Evolutionary conservation across 176 grass and related monocot species (phyloP).

Genomic region (Cocos nucifera): DNA sequence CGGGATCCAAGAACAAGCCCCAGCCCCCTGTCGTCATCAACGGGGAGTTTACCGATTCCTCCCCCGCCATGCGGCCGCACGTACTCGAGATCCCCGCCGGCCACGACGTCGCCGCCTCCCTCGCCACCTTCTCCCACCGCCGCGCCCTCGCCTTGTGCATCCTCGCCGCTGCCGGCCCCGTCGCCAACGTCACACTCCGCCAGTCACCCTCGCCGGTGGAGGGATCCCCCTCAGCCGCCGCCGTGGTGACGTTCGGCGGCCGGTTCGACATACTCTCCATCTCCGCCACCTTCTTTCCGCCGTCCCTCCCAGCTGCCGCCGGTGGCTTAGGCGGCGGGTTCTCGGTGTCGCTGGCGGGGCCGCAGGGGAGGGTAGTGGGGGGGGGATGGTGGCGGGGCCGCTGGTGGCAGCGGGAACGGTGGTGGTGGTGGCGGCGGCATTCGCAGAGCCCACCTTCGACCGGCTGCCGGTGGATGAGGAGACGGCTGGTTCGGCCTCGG

Average conservation of each 20-base stretch:
- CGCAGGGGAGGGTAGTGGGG: slow-evolving; percentile 83
- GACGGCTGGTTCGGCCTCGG: slow-evolving; percentile 35
- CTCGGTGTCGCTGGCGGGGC: slow-evolving; percentile 55
- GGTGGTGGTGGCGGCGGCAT: slow-evolving; percentile 59
- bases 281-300: slow-evolving; percentile 70
- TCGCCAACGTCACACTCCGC: slow-evolving; percentile 64
- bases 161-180: slow-evolving; percentile 51
- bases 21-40: slow-evolving; percentile 88
- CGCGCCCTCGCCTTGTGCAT: slow-evolving; percentile 69
- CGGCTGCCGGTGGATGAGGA: slow-evolving; percentile 70
- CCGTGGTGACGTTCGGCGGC: slow-evolving; percentile 46
- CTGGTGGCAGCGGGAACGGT: slow-evolving; percentile 62
- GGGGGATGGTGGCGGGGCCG: slow-evolving; percentile 57
- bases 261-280: slow-evolving; percentile 79
- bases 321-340: slow-evolving; percentile 16
- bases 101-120: slow-evolving; percentile 55
- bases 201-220: slow-evolving; percentile 17
- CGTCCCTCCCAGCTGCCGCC: neutral
- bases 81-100: slow-evolving; percentile 80
- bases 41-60: slow-evolving; percentile 42
- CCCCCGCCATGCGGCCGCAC: slow-evolving; percentile 70
- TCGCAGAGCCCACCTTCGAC: slow-evolving; percentile 84
- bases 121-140: slow-evolving; percentile 40
- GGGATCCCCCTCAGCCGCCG: neutral
- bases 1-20: slow-evolving; percentile 86